Conservation (phyloP, 176 grass and related monocot species). For the Oropetium thomaeum region DNA sequence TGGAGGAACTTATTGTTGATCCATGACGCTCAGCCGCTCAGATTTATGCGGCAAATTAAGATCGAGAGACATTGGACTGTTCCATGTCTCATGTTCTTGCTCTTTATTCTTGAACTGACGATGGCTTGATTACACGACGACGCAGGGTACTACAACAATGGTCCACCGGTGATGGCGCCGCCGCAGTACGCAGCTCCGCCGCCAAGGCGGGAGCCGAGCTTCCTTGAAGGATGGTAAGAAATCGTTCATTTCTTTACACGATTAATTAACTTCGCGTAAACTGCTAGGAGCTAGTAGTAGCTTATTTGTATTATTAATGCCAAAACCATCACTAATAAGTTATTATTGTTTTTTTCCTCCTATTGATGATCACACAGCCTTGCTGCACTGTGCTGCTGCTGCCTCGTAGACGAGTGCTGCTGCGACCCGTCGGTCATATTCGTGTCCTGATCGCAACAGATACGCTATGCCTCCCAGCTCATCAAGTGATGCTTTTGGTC, state of each 20-base stretch:
- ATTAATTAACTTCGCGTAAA: no score
- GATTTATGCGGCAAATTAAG: no score
- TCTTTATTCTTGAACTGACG: background rate
- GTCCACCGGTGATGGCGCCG: slow-evolving; percentile 56
- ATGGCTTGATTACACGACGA: background rate
- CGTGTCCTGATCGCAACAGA: slow-evolving; percentile 13
- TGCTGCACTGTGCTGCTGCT: slow-evolving; percentile 66
- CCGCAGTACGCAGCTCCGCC: slow-evolving; percentile 46
- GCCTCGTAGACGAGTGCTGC: slow-evolving; percentile 71
- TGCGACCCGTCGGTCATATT: slow-evolving; percentile 63
- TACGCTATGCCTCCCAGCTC: background rate
- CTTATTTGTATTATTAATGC: no score
- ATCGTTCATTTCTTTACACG: no score
- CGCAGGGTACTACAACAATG: slow-evolving; percentile 59
- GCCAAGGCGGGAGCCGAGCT: slow-evolving; percentile 51
- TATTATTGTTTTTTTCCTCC: background rate
- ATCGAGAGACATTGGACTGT: background rate
- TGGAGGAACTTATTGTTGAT: background rate
- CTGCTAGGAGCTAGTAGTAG: no score
- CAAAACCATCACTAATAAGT: no score
- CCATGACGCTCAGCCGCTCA: background rate
- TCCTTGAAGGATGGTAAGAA: slow-evolving; percentile 65
- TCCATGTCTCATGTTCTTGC: background rate
- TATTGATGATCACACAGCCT: slow-evolving; percentile 27
- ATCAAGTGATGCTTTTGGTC: background rate